These are phyloP conservation scores for Penicillium sp. DNA, from an alignment of 2,329 filamentous ascomycete genomes.

Conservation along the genomic window DNA sequence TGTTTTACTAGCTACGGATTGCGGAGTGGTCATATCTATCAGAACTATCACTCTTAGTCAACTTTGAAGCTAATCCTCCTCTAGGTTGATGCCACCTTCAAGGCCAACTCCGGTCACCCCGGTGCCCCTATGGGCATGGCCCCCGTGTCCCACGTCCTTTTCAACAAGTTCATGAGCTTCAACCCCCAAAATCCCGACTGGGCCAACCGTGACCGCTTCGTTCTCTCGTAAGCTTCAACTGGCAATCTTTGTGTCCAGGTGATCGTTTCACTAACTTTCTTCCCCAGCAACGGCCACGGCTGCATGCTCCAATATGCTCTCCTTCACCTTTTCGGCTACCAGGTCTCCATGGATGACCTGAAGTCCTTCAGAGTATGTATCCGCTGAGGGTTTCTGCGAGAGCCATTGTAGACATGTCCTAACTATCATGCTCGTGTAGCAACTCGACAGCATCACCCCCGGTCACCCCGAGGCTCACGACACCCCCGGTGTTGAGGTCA, in stretches of 20 bases:
- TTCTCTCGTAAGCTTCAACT: slow-evolving; percentile 99
- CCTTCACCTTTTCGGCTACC: slow-evolving; percentile 92
- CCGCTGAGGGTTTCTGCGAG: too few species aligned
- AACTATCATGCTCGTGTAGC: too few species aligned
- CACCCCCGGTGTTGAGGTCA: slow-evolving; percentile 94
- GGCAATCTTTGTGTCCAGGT: too few species aligned
- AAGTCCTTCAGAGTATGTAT: slow-evolving; percentile 90
- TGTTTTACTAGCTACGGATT: too few species aligned
- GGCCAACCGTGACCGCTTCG: slow-evolving; percentile 95
- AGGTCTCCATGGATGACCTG: slow-evolving; percentile 75
- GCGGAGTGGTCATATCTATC: too few species aligned
- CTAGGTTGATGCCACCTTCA: slow-evolving; percentile 92
- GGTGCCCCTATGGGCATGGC: slow-evolving; percentile 98
- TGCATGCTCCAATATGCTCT: slow-evolving; percentile 99
- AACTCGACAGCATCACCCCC: slow-evolving; percentile 73
- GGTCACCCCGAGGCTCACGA: slow-evolving; percentile 96
- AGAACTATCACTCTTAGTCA: too few species aligned
- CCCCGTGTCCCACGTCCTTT: slow-evolving; percentile 89
- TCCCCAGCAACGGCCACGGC: slow-evolving; percentile 96
- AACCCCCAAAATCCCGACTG: slow-evolving; percentile 98
- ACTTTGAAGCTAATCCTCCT: slow-evolving; percentile 32
- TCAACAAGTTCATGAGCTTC: slow-evolving; percentile 92
- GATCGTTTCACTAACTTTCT: too few species aligned
- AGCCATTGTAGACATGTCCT: too few species aligned
- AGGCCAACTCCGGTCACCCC: slow-evolving; percentile 95